Evolutionary conservation across 345 rosid species (phyloP), one percentile per base, ranked within the genome.

Genomic region (Arabidopsis thaliana): DNA sequence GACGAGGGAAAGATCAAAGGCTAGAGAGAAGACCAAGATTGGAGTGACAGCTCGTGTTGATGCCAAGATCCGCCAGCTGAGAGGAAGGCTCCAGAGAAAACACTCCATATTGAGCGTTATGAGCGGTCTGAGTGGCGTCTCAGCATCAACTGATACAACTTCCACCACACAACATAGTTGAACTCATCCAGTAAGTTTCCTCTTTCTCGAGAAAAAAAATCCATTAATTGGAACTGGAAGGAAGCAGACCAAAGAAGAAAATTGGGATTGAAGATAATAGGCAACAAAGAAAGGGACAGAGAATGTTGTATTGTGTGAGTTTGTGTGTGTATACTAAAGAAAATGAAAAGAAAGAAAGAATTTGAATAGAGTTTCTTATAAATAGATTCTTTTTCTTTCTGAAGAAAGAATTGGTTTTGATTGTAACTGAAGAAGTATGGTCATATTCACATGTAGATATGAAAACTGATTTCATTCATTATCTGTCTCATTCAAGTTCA

Each of bases 1-100:
- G 96, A 22, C 61, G 14, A 83, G 88, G 67, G 93, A 90, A 65
- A 85, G 81, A 52, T 38, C 72, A 0, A 90, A 86, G 30, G 82
- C 88, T 6, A 76, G 83, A 75, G 79, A 76, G 67, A 74, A 24
- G 62, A 90, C 86, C 1, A 80, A 83, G 49, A 79, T 86, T 60
- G 90, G 94, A 5, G 75, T 92, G 53, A 79, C 91, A 0, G 96
- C 96, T 13, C 83, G 93, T 65, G 96, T 92, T 3, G 88, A 89
- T 58, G 83, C 87, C 2, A 87, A 79, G 59, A 77, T 77, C 66
- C 66, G 80, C 28, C 76, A 77, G 45, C 66, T 77, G 11, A 70
- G 71, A 70, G 76, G 58, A 20, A 70, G 14, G 44, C 71, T 77
- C 11, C 80, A 77, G 38, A 63, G 80, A n/a, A 77, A 71, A 63